Evolutionary conservation across 2,329 filamentous ascomycete species (phyloP).

Genomic region (Tolypocladium inflatum): DNA sequence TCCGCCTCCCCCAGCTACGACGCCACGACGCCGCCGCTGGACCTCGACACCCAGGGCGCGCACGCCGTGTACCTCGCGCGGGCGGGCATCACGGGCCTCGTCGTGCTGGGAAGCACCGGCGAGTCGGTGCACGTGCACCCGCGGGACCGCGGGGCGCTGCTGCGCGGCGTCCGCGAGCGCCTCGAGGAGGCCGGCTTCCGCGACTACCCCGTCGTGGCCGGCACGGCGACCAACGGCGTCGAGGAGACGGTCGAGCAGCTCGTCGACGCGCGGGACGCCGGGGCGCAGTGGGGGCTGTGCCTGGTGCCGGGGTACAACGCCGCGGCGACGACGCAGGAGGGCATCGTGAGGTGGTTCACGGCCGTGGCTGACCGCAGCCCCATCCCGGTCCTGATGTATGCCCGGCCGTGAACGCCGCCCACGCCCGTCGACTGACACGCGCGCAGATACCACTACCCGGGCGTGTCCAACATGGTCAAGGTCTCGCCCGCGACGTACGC

Average conservation of each 20-base stretch:
- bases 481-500: slow-evolving; percentile 49
- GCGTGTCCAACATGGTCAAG: slow-evolving; percentile 55
- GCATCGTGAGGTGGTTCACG: slow-evolving; percentile 47
- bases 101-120: slow-evolving; percentile 54
- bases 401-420: background rate
- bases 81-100: slow-evolving; percentile 50
- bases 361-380: slow-evolving; percentile 47
- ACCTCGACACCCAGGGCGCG: slow-evolving; percentile 46
- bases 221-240: slow-evolving; percentile 51
- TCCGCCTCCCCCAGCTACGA: slow-evolving; percentile 32
- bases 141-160: slow-evolving; percentile 45
- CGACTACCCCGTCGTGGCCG: slow-evolving; percentile 51
- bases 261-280: slow-evolving; percentile 43
- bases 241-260: slow-evolving; percentile 52
- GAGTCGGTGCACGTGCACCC: slow-evolving; percentile 53
- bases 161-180: slow-evolving; percentile 44
- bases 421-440: background rate
- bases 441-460: slow-evolving; percentile 53
- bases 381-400: slow-evolving; percentile 50
- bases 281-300: slow-evolving; percentile 49
- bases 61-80: slow-evolving; percentile 52
- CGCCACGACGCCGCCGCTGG: slow-evolving; percentile 39
- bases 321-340: slow-evolving; percentile 41
- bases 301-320: slow-evolving; percentile 54
- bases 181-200: slow-evolving; percentile 45